Conservation (phyloP, 2,329 filamentous ascomycete species). For the Fusarium pininemorale region DNA sequence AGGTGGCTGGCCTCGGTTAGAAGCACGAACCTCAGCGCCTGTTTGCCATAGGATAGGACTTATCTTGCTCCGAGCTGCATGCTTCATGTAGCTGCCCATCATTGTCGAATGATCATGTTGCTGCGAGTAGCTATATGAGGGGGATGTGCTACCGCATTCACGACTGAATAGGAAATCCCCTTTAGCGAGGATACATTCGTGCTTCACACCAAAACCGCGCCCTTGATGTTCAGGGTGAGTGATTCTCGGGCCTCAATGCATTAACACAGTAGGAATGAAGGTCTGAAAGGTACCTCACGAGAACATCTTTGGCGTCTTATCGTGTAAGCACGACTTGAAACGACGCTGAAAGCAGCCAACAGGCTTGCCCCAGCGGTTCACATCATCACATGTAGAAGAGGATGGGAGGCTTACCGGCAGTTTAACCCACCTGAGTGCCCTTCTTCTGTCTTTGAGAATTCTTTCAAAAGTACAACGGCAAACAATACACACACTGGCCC, state of each 20-base stretch:
- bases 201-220: not conserved
- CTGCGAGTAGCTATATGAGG: not conserved
- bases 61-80: conserved; percentile 21
- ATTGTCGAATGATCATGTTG: conserved; percentile 16
- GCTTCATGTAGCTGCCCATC: conserved; percentile 3
- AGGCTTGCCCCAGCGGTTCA: not conserved
- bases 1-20: conserved; percentile 5
- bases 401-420: not conserved
- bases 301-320: not conserved
- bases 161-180: not conserved
- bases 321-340: not conserved
- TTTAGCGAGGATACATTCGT: not conserved
- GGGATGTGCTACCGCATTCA: not conserved
- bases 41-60: conserved; percentile 21
- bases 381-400: not conserved
- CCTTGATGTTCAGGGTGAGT: not conserved
- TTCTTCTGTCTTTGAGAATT: not conserved
- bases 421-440: not conserved
- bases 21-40: conserved; percentile 12
- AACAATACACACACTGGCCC: not conserved
- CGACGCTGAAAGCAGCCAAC: not conserved
- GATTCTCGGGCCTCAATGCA: not conserved
- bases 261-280: too few species aligned
- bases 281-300: not conserved
- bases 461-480: not conserved